A percentile compares a stretch with the other conserved stretches of the same genome.
Conservation (phyloP, 1,139 yeast genomes). For the Eremothecium coryli region DNA sequence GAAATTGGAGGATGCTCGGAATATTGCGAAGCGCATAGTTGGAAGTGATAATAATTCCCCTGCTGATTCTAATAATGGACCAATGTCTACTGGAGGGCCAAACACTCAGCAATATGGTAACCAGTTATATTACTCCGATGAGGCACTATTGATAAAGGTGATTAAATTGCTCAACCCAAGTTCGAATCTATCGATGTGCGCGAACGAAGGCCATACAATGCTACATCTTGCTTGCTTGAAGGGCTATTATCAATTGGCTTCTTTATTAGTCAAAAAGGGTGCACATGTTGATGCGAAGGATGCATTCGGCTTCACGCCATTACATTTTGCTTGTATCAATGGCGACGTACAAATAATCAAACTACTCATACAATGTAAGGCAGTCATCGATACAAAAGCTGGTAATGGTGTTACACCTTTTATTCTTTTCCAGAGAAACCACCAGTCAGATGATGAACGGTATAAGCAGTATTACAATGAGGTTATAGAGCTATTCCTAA, state of each 20-base stretch:
- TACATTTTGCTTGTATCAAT: constrained; percentile 72
- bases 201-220: constrained; percentile 76
- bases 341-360: constrained; percentile 57
- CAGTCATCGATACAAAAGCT: constrained; percentile 50
- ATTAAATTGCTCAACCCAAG: constrained; percentile 42
- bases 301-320: constrained; percentile 72
- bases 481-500: constrained; percentile 11
- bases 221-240: constrained; percentile 74
- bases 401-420: constrained; percentile 43
- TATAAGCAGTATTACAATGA: constrained; percentile 14
- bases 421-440: constrained; percentile 40
- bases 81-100: constrained; percentile 6
- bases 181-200: constrained; percentile 71
- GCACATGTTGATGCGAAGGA: constrained; percentile 71
- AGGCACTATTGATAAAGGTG: constrained; percentile 53
- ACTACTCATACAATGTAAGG: constrained; percentile 38
- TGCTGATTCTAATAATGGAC: constrained; percentile 11
- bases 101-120: background rate
- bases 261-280: constrained; percentile 64
- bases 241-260: constrained; percentile 55
- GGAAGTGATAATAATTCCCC: constrained; percentile 34
- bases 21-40: constrained; percentile 75
- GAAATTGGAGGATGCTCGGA: constrained; percentile 79
- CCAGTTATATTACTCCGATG: constrained; percentile 33
- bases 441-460: constrained; percentile 13